Base-by-base conservation (phyloP, 2,329 filamentous ascomycete genomes). In the Parafenestella ontariensis region DNA sequence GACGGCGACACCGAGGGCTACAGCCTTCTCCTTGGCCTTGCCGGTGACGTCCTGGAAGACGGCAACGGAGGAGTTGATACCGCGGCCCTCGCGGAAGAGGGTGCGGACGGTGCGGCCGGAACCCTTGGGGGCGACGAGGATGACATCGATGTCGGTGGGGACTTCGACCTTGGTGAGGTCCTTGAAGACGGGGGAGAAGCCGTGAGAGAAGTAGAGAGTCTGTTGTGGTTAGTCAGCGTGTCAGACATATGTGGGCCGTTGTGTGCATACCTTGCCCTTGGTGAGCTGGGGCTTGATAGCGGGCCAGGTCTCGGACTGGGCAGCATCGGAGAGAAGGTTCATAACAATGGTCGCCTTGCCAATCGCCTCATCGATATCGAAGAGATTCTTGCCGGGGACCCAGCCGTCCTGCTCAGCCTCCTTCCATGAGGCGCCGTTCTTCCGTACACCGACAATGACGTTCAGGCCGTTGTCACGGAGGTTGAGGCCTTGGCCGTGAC, bases 141-240 rank as follows among this genome's bases (percentile, higher is more conserved):
- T 99, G 80, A 99, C 95, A 80, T 99, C 95, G 77, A 99, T 90
- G 83, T 98, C 90, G 68, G 79, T 87, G 81, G 95, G 95, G 62
- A 97, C 91, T 62, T 99, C 95, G 78, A 99, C 95, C 82, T 97
- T 96, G 87, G 95, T 99, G 78, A 95, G 89, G 80, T 96, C 89
- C 87, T 97, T 97, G 91, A 99, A 99, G 82, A 99, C 93, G 78
- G 95, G 95, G 62, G 95, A 98, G 91, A 99, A 99, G 77, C 95
- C 95, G 88, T 99, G 95, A 71, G 95, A 98, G 88, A 99, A 99
- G 90, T 99, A 99, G 71, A 99, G 91, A 59, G 95, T 99, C 94
- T 95, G 64, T 5, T 13, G 3, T 1, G 5, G 43, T 70, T 48
- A 70, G 61, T 17, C 8, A 18, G n/a, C 8, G 10, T 33, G 21